These are phyloP conservation scores for Diaporthe batatas DNA, from an alignment of 2,329 filamentous ascomycete genomes.

Conservation along the genomic window DNA sequence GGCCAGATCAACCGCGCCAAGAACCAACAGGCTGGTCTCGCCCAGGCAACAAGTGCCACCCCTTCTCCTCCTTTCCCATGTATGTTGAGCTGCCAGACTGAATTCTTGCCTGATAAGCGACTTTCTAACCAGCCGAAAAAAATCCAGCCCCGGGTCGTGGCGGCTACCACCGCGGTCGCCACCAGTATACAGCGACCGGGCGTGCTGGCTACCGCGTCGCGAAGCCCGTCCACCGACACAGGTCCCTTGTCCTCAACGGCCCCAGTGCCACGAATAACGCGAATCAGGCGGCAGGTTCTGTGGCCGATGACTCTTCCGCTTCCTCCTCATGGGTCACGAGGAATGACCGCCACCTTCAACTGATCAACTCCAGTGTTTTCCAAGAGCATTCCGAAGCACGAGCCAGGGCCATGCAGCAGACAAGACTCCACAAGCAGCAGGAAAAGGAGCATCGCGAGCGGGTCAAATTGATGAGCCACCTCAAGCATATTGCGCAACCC, in stretches of 20 bases:
- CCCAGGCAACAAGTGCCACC: conserved; percentile 47
- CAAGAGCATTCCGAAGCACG: conserved; percentile 79
- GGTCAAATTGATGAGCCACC: conserved; percentile 64
- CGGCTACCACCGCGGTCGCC: conserved; percentile 44
- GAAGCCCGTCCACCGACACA: conserved; percentile 59
- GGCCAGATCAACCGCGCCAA: conserved; percentile 87
- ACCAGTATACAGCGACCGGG: conserved; percentile 50
- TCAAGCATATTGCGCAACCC: conserved; percentile 53
- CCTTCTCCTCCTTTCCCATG: conserved; percentile 51
- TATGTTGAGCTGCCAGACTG: conserved; percentile 48
- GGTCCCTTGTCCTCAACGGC: conserved; percentile 75
- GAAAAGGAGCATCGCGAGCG: conserved; percentile 70
- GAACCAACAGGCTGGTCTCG: conserved; percentile 66
- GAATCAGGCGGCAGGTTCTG: conserved; percentile 47
- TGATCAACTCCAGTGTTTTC: conserved; percentile 85
- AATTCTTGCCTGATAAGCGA: background rate
- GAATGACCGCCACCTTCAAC: conserved; percentile 81
- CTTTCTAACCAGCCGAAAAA: conserved; percentile 1
- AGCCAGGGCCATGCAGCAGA: conserved; percentile 79
- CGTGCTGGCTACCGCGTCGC: conserved; percentile 53
- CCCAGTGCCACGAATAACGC: conserved; percentile 48
- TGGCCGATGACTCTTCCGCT: conserved; percentile 49
- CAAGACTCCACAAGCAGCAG: conserved; percentile 68
- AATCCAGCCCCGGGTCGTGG: conserved; percentile 34
- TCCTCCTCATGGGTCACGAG: conserved; percentile 76